Percentiles rank a stretch among this genome's conserved stretches.
Conservation (phyloP, 176 grass and related monocot genomes). For the Cenchrus purpureus region DNA sequence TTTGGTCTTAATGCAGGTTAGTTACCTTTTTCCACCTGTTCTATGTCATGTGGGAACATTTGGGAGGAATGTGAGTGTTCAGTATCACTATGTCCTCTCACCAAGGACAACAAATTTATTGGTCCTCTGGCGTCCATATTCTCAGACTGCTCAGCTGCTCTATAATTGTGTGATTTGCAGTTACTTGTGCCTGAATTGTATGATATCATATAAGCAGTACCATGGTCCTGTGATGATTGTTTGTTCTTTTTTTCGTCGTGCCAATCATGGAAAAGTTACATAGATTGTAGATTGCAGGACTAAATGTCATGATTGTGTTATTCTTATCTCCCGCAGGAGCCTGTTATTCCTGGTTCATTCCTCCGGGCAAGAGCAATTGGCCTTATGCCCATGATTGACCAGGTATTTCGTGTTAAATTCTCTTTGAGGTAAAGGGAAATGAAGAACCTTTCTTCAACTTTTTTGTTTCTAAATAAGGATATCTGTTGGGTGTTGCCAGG, state of each 20-base stretch:
- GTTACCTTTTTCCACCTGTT: background rate
- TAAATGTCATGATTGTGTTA: background rate
- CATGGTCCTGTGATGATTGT: background rate
- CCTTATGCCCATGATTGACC: slow-evolving; percentile 85
- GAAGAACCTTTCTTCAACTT: background rate
- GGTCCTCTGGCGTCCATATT: background rate
- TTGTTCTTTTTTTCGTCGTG: background rate
- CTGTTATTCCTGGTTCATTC: slow-evolving; percentile 67
- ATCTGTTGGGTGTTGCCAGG: slow-evolving; percentile 29
- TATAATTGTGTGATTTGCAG: background rate
- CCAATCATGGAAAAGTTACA: background rate
- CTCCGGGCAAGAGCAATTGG: slow-evolving; percentile 70
- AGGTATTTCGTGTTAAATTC: slow-evolving; percentile 39
- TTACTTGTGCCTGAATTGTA: background rate
- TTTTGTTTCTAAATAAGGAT: background rate
- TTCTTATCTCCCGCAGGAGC: slow-evolving; percentile 45
- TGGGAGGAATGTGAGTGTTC: background rate
- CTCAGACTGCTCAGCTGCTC: background rate
- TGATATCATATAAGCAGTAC: background rate
- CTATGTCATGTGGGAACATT: background rate
- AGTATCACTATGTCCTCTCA: background rate
- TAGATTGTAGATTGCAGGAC: background rate
- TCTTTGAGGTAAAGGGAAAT: background rate
- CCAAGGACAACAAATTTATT: background rate
- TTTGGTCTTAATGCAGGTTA: slow-evolving; percentile 80